Base-by-base conservation (phyloP, 495 filamentous ascomycete species). In the Penicillium bialowiezense region DNA sequence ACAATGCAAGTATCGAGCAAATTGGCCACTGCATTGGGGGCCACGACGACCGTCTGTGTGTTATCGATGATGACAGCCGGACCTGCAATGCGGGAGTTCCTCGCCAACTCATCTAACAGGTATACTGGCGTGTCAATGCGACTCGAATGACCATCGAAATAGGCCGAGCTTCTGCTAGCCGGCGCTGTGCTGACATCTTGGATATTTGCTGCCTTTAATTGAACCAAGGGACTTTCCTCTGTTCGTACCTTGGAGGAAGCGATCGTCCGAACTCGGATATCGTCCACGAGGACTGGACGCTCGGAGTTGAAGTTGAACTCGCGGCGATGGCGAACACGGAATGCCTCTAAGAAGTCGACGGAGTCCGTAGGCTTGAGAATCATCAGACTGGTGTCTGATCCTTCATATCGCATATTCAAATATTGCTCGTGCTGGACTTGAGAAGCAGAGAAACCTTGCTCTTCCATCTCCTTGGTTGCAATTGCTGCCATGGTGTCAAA, bases 31-130 rank as follows among this genome's bases (percentile, higher is more conserved):
- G 90, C 81, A 12, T 81, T 82, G 2, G 93, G 93, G 0, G 88
- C 89, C 13, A 98, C 82, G 2, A 98, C 90, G 48, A 98, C 91
- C 0, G 93, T 98, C 64, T 98, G 93, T 1, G 93, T 98, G 23
- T 90, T 85, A 62, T 98, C 93, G 8, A 93, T 95, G 45, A 97
- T 76, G 52, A 97, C 86, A 0, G 93, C 93, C 7, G 93, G 95
- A 0, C 93, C 93, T 32, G 78, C 72, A 17, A 97, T 78, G 19
- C 84, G 81, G 48, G 88, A 82, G n/a, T 90, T 87, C 24, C 90
- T 81, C 9, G 72, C 72, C 3, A 97, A 71, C 50, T 92, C 83
- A 48, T 87, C 82, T 0, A 98, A 76, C 57, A 87, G 86, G 68
- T 91, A 97, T 40, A 98, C 84, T 0, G 89, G 84, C 0, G 93